These are phyloP conservation scores for Phytopythium helicoides DNA, from an alignment of 352 stramenopile species.

Conservation along the genomic window DNA sequence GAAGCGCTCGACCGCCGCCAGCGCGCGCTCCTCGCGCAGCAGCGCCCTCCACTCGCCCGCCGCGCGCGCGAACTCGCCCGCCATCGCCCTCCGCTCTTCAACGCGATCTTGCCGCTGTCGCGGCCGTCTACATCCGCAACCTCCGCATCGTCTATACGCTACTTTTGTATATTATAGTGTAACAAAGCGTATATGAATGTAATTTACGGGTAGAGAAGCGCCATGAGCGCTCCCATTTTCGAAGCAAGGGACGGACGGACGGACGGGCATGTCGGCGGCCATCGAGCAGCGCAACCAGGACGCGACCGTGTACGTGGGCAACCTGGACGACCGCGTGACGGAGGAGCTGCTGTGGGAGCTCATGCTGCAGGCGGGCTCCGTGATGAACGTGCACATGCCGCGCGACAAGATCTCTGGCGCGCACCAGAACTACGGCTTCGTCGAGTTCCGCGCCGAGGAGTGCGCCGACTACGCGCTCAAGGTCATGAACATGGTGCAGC, in stretches of 20 bases:
- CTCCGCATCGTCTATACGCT: too few species aligned
- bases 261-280: conserved; percentile 68
- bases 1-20: conserved; percentile 15
- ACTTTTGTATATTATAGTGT: too few species aligned
- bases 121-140: too few species aligned
- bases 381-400: conserved; percentile 98
- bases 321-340: conserved; percentile 94
- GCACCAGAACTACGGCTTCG: conserved; percentile 98
- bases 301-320: conserved; percentile 98
- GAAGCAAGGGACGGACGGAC: too few species aligned
- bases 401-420: conserved; percentile 96
- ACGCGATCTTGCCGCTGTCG: background rate
- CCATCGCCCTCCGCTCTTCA: conserved; percentile 3
- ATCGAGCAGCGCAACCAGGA: conserved; percentile 93
- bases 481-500: conserved; percentile 99
- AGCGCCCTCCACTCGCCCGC: conserved; percentile 44
- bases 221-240: too few species aligned
- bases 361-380: conserved; percentile 92
- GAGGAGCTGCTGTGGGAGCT: conserved; percentile 98
- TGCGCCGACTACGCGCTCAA: conserved; percentile 99
- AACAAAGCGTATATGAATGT: too few species aligned
- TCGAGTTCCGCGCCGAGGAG: conserved; percentile 97
- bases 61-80: conserved; percentile 22
- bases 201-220: too few species aligned
- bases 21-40: conserved; percentile 16